A percentile compares a stretch with the other conserved stretches of the same genome.
Evolutionary conservation across 495 filamentous ascomycete genomes (phyloP).

Genomic region (Peziza echinospora): DNA sequence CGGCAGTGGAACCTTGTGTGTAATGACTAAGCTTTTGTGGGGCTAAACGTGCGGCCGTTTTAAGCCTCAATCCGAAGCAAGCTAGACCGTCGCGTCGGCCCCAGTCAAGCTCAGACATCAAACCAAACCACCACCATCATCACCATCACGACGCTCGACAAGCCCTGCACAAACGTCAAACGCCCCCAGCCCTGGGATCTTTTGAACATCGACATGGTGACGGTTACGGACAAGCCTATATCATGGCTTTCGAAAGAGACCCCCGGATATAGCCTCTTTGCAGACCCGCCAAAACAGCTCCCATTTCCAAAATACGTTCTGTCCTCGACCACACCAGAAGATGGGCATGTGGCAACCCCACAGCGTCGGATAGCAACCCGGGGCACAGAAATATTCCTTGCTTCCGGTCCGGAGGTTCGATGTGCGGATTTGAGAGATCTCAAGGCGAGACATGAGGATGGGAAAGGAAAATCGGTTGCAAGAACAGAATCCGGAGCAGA

Average conservation of each 20-base stretch:
- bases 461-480: no score
- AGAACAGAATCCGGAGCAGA: no score
- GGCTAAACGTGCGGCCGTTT: no score
- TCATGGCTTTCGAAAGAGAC: constrained; percentile 14
- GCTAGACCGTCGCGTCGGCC: neutral
- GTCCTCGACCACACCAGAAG: neutral
- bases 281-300: constrained; percentile 12
- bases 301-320: constrained; percentile 1
- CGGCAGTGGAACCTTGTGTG: no score
- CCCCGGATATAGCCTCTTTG: constrained; percentile 18
- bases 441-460: constrained; percentile 11
- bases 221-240: constrained; percentile 6
- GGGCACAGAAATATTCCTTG: constrained; percentile 17
- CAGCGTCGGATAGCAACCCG: constrained; percentile 12
- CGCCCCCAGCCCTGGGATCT: neutral
- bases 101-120: neutral
- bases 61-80: neutral
- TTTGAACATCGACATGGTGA: constrained; percentile 8
- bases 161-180: no score
- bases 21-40: neutral
- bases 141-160: no score
- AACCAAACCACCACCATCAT: neutral
- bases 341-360: constrained; percentile 2
- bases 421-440: constrained; percentile 17
- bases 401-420: constrained; percentile 13